A percentile compares a stretch with the other conserved stretches of the same genome.
phyloP scores from a whole-genome alignment of 2,329 filamentous ascomycete species.

The Exophiala lecanii-corni region DNA sequence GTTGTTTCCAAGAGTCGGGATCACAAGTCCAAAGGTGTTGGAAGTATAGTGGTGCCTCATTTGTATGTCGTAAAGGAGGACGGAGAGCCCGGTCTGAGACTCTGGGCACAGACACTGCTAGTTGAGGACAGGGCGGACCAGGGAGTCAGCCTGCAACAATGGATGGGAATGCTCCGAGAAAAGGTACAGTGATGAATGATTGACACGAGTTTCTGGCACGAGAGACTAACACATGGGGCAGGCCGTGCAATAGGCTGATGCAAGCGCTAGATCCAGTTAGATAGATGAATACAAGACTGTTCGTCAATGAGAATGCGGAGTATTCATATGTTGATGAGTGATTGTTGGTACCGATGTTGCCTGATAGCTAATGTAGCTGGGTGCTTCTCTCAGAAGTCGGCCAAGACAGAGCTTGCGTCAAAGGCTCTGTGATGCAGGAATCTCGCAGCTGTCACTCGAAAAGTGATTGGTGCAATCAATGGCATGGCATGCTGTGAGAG shows the following conservation, averaged over 20 bases:
- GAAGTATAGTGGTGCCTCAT: conserved; percentile 87
- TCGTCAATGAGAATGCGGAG: too few relatives aligned
- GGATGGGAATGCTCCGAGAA: conserved; percentile 85
- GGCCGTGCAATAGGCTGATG: conserved; percentile 21
- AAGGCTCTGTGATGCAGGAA: too few relatives aligned
- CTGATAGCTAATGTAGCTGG: too few relatives aligned
- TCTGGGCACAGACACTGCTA: conserved; percentile 94
- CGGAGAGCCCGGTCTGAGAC: conserved; percentile 86
- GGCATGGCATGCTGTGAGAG: too few relatives aligned
- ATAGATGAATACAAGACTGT: conserved; percentile 13
- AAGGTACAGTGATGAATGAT: conserved; percentile 61
- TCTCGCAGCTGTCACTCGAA: too few relatives aligned
- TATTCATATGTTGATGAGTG: too few relatives aligned
- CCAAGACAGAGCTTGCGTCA: too few relatives aligned
- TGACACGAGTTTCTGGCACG: background rate
- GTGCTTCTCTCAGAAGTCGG: too few relatives aligned
- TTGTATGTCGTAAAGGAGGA: conserved; percentile 93
- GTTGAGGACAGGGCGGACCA: conserved; percentile 95
- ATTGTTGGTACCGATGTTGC: too few relatives aligned
- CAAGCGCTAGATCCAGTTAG: conserved; percentile 5
- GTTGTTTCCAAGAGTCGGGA: conserved; percentile 91
- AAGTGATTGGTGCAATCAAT: too few relatives aligned
- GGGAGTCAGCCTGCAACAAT: conserved; percentile 86
- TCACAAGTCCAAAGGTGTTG: conserved; percentile 78
- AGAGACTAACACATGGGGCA: conserved; percentile 13